phyloP scores from a whole-genome alignment of 495 filamentous ascomycete genomes.

The Astrocystis sublimbata region DNA sequence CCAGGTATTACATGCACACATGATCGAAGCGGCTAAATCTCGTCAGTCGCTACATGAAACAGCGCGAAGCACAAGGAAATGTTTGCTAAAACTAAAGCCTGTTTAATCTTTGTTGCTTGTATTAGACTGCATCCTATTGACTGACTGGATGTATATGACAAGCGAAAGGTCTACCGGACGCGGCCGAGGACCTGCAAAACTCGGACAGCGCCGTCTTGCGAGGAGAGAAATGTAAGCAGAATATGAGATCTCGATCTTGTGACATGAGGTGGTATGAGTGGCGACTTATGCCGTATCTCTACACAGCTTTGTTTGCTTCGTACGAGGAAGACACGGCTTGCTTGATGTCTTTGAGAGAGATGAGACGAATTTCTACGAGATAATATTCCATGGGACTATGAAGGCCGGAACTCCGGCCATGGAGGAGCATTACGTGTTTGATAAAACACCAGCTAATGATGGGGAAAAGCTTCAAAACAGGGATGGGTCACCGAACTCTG shows the following conservation, averaged over 20 bases:
- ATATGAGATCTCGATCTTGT: not conserved
- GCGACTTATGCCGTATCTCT: not conserved
- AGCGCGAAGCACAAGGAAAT: not conserved
- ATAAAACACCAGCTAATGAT: not conserved
- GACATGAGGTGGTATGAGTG: not conserved
- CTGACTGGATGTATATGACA: not conserved
- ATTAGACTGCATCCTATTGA: too few relatives aligned
- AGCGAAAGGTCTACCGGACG: not conserved
- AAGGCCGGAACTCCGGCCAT: not conserved
- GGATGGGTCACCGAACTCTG: not conserved
- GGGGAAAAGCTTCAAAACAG: not conserved
- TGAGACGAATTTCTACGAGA: not conserved
- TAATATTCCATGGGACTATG: not conserved
- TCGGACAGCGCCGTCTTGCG: constrained; percentile 5
- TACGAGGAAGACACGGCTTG: not conserved
- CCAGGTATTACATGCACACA: not conserved
- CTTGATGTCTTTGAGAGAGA: not conserved
- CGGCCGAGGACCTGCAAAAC: not conserved
- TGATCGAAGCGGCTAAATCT: not conserved
- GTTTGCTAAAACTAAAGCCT: not conserved
- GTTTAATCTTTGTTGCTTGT: not conserved
- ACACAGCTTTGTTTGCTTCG: not conserved
- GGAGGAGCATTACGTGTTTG: not conserved
- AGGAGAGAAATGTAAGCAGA: not conserved
- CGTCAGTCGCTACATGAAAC: not conserved